These are phyloP conservation scores for Penicillium sp. DNA, from an alignment of 2,329 filamentous ascomycete genomes.

Conservation along the genomic window DNA sequence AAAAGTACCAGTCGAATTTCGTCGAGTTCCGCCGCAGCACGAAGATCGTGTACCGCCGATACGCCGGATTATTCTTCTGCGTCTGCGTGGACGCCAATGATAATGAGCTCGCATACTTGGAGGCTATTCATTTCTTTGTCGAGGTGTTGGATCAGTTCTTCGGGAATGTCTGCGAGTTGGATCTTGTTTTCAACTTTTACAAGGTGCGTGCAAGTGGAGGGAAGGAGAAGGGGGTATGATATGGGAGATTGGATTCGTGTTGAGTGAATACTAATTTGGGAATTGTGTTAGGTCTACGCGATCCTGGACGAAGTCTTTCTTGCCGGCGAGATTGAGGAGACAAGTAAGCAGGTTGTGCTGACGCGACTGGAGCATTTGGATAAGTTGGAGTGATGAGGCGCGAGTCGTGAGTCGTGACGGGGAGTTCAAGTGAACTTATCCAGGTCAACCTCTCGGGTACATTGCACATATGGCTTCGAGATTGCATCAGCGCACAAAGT, in stretches of 20 bases:
- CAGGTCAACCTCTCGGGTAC: not conserved
- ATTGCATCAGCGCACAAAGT: constrained; percentile 25
- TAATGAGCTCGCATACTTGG: constrained; percentile 94
- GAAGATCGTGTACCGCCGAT: constrained; percentile 96
- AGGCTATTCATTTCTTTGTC: constrained; percentile 99
- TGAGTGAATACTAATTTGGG: constrained; percentile 17
- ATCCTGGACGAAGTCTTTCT: constrained; percentile 98
- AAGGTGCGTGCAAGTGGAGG: constrained; percentile 56
- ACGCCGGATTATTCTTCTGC: constrained; percentile 98
- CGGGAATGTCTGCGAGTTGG: constrained; percentile 97
- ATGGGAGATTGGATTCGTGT: not conserved
- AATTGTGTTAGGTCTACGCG: constrained; percentile 75
- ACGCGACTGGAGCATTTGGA: constrained; percentile 94
- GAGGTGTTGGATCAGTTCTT: constrained; percentile 99
- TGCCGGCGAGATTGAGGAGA: constrained; percentile 97
- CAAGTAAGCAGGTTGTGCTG: constrained; percentile 95
- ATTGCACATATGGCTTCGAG: constrained; percentile 1
- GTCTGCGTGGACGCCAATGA: constrained; percentile 99
- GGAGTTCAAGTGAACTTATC: not conserved
- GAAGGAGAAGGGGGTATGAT: not conserved
- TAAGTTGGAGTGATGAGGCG: constrained; percentile 76
- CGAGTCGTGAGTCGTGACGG: too few species aligned
- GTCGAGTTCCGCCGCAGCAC: constrained; percentile 77
- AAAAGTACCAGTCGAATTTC: constrained; percentile 99
- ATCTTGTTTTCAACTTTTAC: constrained; percentile 78